phyloP scores from a whole-genome alignment of 345 rosid genomes.

The Gossypium longicalyx region DNA sequence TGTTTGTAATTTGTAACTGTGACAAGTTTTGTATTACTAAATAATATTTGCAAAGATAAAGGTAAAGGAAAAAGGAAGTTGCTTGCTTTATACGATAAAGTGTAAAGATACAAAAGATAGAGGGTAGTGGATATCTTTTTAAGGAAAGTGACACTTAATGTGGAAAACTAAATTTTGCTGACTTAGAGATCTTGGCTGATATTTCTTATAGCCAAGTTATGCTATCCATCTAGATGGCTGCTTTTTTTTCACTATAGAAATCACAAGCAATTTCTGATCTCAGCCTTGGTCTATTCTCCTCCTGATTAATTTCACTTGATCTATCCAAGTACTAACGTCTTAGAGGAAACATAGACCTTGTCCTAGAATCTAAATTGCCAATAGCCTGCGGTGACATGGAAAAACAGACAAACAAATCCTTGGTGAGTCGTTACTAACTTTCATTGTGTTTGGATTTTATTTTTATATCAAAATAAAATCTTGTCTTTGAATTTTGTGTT shows the following conservation, averaged over 20 bases:
- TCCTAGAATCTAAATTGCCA: constrained; percentile 1
- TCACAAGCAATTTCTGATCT: not conserved
- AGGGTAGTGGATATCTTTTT: not conserved
- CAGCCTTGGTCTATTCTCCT: not conserved
- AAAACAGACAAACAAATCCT: not conserved
- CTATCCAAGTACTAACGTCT: not conserved
- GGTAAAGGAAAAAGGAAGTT: not conserved
- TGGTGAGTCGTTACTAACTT: not conserved
- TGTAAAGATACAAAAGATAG: not conserved
- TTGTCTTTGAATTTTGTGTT: not conserved
- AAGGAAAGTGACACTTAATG: constrained; percentile 3
- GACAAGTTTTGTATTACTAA: not conserved
- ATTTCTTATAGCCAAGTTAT: not conserved
- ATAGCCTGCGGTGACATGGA: not conserved
- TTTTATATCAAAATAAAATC: not conserved
- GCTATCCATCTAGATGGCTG: not conserved
- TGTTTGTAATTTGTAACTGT: not conserved
- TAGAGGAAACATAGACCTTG: not conserved
- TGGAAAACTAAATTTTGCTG: not conserved
- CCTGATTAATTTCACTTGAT: not conserved
- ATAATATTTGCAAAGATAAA: constrained; percentile 3
- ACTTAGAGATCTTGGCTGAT: not conserved
- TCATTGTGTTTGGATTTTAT: not conserved
- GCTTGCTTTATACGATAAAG: not conserved
- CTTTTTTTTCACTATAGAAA: not conserved